Base-by-base conservation (phyloP, 805 yeast genomes). In the Cyberlindnera euphorbiae region DNA sequence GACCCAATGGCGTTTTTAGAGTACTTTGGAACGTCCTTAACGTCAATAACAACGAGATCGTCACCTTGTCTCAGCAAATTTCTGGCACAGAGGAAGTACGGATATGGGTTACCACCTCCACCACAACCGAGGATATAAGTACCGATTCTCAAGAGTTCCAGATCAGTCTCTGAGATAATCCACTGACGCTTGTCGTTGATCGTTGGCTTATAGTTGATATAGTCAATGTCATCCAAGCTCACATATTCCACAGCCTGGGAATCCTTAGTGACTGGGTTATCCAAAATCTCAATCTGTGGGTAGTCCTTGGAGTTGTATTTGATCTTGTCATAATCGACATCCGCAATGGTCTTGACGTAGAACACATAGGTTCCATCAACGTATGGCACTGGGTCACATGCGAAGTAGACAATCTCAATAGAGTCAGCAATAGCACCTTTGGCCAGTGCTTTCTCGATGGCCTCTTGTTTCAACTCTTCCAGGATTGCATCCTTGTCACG, bases 101-200 rank as follows among this genome's bases (percentile, higher is more conserved):
- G 53, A 47, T 69, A 66, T 17, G 76, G 75, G 33, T 60, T 60
- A 26, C 76, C 75, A 21, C 76, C 76, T 11, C 76, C 76, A 3
- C 75, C 76, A 50, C 71, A 65, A 7, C 75, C 76, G 5, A 71
- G 57, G 35, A 70, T 66, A 43, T 69, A 70, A 17, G 65, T 52
- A n/a, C 75, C 77, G 33, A 66, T 59, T 23, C 63, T 48, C 11
- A 70, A 42, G 39, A 59, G 60, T 24, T 68, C 73, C 32, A 56
- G 42, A 49, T 70, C 75, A 4, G 50, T 51, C 41, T 38, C 42
- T 15, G 41, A 31, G 3, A 49, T 28, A n/a, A 33, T 26, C 52
- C 52, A 49, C 60, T 71, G 33, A 38, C 35, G 36, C 22, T 38
- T 21, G 1, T 28, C 30, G 16, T 39, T 46, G 28, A 48, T 30